phyloP scores from a whole-genome alignment of 2,329 filamentous ascomycete genomes.

The Fusarium pseudograminearum region DNA sequence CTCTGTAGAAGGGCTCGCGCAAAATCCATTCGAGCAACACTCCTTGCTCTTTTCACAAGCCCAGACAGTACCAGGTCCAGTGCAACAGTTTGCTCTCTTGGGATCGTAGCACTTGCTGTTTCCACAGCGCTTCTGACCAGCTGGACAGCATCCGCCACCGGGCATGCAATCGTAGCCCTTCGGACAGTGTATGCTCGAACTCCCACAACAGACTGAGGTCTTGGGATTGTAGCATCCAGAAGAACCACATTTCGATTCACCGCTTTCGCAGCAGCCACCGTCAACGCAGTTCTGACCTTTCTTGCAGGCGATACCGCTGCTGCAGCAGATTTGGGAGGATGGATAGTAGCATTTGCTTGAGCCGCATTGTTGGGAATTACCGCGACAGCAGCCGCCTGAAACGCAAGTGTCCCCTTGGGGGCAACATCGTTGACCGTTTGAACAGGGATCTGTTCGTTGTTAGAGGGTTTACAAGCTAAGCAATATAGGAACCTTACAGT shows the following conservation, averaged over 20 bases:
- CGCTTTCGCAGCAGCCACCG: conserved; percentile 4
- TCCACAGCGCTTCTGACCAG: conserved; percentile 8
- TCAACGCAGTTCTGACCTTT: conserved; percentile 2
- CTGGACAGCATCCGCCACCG: conserved; percentile 11
- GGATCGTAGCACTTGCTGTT: conserved; percentile 27
- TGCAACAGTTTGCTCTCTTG: background rate
- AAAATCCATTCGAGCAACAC: background rate
- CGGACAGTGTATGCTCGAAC: background rate
- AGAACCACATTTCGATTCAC: background rate
- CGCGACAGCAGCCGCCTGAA: background rate
- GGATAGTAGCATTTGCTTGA: background rate
- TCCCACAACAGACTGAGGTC: background rate
- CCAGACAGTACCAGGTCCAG: conserved; percentile 1
- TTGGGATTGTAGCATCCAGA: conserved; percentile 6
- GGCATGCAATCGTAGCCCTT: conserved; percentile 13
- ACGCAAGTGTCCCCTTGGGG: conserved; percentile 12
- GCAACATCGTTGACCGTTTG: conserved; percentile 6
- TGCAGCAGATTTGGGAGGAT: background rate
- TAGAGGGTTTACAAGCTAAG: rapidly evolving
- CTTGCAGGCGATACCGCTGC: background rate
- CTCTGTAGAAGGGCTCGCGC: background rate
- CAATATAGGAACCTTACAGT: background rate
- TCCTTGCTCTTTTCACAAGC: background rate
- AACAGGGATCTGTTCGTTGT: background rate
- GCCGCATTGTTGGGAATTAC: conserved; percentile 1